These are phyloP conservation scores for Talaromyces sp. DNA, from an alignment of 2,329 filamentous ascomycete species.

Conservation along the genomic window DNA sequence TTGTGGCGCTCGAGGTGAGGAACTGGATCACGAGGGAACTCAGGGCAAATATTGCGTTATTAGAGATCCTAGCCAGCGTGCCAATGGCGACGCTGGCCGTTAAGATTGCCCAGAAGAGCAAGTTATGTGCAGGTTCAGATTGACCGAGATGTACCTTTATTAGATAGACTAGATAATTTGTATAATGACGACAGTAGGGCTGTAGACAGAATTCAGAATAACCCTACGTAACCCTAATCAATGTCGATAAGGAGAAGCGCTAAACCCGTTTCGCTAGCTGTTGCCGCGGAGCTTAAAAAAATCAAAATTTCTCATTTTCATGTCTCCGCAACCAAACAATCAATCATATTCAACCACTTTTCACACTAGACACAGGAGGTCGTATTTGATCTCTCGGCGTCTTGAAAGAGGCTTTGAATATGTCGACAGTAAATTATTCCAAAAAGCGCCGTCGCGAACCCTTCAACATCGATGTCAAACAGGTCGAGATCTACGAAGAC, in stretches of 20 bases:
- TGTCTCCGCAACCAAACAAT: not conserved
- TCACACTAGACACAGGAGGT: not conserved
- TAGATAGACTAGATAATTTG: not conserved
- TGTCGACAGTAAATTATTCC: slow-evolving; percentile 28
- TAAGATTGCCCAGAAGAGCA: not conserved
- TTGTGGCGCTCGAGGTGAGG: not conserved
- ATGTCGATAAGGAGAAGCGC: slow-evolving; percentile 14
- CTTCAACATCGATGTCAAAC: slow-evolving; percentile 43
- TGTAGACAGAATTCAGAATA: not conserved
- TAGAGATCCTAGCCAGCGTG: not conserved
- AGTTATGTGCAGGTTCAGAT: not conserved
- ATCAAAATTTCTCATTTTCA: slow-evolving; percentile 15
- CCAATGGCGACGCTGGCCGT: not conserved
- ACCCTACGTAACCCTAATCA: not conserved
- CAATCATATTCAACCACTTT: not conserved
- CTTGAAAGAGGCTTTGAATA: slow-evolving; percentile 18
- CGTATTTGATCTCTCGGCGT: not conserved
- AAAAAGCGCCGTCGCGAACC: slow-evolving; percentile 42
- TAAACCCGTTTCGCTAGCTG: slow-evolving; percentile 22
- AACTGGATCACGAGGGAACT: not conserved
- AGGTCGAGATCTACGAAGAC: slow-evolving; percentile 50
- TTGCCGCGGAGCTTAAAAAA: slow-evolving; percentile 19
- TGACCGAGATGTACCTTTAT: not conserved
- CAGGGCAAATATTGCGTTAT: not conserved
- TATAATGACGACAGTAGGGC: not conserved